phyloP scores from a whole-genome alignment of 2,329 filamentous ascomycete species.

The Nemania sp. region DNA sequence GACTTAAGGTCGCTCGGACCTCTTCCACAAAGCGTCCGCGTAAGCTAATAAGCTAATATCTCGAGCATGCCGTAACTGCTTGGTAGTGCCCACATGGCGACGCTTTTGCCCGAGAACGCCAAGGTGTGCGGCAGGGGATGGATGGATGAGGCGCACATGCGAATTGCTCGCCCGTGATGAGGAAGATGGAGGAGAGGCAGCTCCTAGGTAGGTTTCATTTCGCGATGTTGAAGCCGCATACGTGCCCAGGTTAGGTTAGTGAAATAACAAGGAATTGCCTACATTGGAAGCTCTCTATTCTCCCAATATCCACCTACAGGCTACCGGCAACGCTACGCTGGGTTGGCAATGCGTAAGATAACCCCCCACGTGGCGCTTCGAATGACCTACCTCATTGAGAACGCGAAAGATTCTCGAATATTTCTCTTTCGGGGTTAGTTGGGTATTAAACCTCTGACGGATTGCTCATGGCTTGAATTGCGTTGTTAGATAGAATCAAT shows the following conservation, averaged over 20 bases:
- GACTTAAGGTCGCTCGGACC: slow-evolving; percentile 16
- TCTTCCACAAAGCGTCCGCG: slow-evolving; percentile 7
- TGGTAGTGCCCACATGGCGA: slow-evolving; percentile 8
- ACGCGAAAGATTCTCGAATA: slow-evolving; percentile 22
- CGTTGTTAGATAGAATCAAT: too few relatives aligned
- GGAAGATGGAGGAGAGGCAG: slow-evolving; percentile 1
- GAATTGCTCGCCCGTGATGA: slow-evolving; percentile 8
- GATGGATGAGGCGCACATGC: not conserved
- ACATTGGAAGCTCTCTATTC: too few relatives aligned
- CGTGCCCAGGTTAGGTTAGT: too few relatives aligned
- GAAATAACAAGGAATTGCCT: too few relatives aligned
- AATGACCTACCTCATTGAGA: slow-evolving; percentile 8
- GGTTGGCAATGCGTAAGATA: too few relatives aligned
- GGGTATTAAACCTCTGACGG: too few relatives aligned
- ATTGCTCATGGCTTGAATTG: too few relatives aligned
- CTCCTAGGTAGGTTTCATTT: slow-evolving; percentile 24
- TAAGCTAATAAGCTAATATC: slow-evolving; percentile 11
- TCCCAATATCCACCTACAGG: too few relatives aligned
- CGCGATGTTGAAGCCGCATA: not conserved
- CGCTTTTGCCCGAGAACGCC: slow-evolving; percentile 14
- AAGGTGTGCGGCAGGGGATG: not conserved
- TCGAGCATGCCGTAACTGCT: slow-evolving; percentile 5
- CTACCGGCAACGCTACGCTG: too few relatives aligned
- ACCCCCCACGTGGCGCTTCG: slow-evolving; percentile 5
- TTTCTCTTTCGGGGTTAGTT: slow-evolving; percentile 11